Evolutionary conservation across 495 filamentous ascomycete genomes (phyloP).

Genomic region (Penicillium canariense): DNA sequence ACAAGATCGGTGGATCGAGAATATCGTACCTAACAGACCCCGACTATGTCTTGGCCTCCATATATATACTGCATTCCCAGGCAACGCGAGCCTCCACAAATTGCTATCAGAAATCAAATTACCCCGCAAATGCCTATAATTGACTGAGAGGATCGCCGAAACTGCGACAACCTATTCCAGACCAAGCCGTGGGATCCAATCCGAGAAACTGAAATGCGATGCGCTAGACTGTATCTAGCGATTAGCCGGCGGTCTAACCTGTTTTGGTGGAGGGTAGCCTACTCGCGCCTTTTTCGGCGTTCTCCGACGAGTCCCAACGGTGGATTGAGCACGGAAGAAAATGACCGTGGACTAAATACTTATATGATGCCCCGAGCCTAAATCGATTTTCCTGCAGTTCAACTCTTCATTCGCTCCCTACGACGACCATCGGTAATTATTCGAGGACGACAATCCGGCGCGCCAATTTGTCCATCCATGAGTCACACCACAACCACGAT

Average conservation of each 20-base stretch:
- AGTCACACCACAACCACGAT: not conserved
- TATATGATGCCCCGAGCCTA: not conserved
- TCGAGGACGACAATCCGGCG: too few species aligned
- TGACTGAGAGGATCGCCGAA: not conserved
- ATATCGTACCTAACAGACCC: too few species aligned
- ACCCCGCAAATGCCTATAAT: too few species aligned
- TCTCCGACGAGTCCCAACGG: too few species aligned
- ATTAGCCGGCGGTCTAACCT: constrained; percentile 1
- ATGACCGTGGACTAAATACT: not conserved
- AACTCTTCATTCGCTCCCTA: not conserved
- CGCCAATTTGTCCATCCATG: too few species aligned
- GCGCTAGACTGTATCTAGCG: not conserved
- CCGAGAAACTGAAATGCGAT: not conserved
- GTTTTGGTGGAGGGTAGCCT: constrained; percentile 1
- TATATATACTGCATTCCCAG: too few species aligned
- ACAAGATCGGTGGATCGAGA: too few species aligned
- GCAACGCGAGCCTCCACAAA: too few species aligned
- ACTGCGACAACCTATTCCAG: not conserved
- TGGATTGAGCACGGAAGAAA: not conserved
- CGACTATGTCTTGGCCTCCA: too few species aligned
- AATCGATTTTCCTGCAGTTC: not conserved
- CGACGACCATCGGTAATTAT: too few species aligned
- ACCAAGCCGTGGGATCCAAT: not conserved
- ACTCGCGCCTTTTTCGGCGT: constrained; percentile 1
- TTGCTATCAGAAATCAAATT: too few species aligned